These are phyloP conservation scores for Coniochaeta sp. DNA, from an alignment of 2,329 filamentous ascomycete species.

Conservation along the genomic window DNA sequence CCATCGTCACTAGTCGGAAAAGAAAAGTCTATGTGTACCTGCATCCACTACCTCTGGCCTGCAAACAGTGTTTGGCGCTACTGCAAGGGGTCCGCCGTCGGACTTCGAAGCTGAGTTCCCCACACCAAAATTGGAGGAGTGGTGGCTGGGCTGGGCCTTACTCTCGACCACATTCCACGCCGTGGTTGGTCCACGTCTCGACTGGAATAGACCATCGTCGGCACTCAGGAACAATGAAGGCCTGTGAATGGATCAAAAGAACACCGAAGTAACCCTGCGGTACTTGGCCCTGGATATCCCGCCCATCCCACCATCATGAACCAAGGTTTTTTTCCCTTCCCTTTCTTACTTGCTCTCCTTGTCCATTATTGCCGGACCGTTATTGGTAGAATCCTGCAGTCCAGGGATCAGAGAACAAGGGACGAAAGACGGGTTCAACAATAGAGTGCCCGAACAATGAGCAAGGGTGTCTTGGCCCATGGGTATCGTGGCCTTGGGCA, in stretches of 20 bases:
- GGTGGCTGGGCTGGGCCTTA: background rate
- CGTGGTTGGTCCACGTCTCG: conserved; percentile 2
- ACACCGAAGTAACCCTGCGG: background rate
- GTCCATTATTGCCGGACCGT: background rate
- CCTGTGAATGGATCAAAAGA: background rate
- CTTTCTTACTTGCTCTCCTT: background rate
- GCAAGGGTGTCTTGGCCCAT: background rate
- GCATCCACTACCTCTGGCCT: background rate
- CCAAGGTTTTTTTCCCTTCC: background rate
- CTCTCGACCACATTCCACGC: background rate
- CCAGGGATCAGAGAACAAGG: background rate
- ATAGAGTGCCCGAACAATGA: background rate
- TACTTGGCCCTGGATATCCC: background rate
- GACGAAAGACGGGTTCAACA: background rate
- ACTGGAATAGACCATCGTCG: background rate
- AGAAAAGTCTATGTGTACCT: background rate
- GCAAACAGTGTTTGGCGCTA: conserved; percentile 1
- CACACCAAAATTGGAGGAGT: background rate
- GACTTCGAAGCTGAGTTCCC: background rate
- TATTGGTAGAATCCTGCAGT: background rate
- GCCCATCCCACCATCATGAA: background rate
- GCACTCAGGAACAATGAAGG: background rate
- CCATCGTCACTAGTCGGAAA: no score
- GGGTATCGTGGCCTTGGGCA: background rate
- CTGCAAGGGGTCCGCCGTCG: background rate